Evolutionary conservation across 2,329 filamentous ascomycete species (phyloP).

Genomic region (Nothophaeocryptopus gaeumannii): DNA sequence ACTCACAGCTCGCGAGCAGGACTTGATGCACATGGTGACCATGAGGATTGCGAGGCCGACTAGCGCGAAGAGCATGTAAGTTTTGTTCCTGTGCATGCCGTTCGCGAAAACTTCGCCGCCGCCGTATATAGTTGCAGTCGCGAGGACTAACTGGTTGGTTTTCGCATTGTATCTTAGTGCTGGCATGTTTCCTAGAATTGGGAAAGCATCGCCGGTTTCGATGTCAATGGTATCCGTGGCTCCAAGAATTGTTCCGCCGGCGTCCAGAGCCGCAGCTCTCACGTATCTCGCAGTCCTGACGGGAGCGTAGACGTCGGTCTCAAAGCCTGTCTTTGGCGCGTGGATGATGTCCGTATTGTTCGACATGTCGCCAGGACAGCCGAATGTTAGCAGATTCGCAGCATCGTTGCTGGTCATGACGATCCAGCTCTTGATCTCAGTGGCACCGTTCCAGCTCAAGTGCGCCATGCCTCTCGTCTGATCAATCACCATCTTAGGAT

Average conservation of each 20-base stretch:
- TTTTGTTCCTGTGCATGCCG: too few species aligned
- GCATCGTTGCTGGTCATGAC: too few species aligned
- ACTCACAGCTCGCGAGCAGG: too few species aligned
- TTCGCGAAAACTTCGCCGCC: too few species aligned
- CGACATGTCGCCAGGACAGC: too few species aligned
- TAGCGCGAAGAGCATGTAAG: too few species aligned
- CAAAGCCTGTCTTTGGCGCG: too few species aligned
- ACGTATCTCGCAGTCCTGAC: neutral
- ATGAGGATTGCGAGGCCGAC: too few species aligned
- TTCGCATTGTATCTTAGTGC: neutral
- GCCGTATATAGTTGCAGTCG: too few species aligned
- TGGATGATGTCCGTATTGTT: too few species aligned
- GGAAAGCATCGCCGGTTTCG: neutral
- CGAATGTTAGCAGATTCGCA: too few species aligned
- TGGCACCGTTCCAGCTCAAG: conserved; percentile 54
- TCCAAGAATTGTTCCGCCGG: neutral
- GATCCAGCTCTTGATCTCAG: conserved; percentile 45
- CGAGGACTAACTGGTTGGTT: neutral
- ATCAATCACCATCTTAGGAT: conserved; percentile 17
- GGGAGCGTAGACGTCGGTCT: neutral
- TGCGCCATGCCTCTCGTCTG: conserved; percentile 15
- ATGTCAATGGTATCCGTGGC: neutral
- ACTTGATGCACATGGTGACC: too few species aligned
- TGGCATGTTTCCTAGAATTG: neutral
- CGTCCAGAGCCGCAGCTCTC: neutral